Evolutionary conservation across 1,139 yeast genomes (phyloP).

Genomic region (Diutina siamensis): DNA sequence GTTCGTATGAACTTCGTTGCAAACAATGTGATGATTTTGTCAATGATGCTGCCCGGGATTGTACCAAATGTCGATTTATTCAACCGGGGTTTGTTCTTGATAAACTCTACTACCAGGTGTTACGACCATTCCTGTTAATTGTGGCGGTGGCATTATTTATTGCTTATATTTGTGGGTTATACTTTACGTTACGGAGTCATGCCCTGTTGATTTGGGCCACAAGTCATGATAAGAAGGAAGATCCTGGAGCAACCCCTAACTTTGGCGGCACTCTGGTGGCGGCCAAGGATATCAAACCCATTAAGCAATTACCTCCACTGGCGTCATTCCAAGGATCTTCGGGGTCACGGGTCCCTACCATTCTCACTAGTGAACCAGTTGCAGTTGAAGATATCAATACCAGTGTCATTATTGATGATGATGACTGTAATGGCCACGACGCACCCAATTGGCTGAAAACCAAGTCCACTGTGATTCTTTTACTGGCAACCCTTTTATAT

Average conservation of each 20-base stretch:
- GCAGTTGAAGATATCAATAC: background rate
- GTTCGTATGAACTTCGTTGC: constrained; percentile 74
- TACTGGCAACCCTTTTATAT: constrained; percentile 76
- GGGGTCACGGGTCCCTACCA: background rate
- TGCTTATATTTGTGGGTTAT: constrained; percentile 82
- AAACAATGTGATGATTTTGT: constrained; percentile 24
- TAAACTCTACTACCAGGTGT: constrained; percentile 49
- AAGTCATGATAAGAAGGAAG: constrained; percentile 19
- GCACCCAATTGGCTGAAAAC: constrained; percentile 94
- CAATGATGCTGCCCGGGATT: constrained; percentile 21
- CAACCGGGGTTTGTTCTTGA: constrained; percentile 65
- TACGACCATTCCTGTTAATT: constrained; percentile 71
- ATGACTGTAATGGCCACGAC: constrained; percentile 54
- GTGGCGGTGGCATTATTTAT: constrained; percentile 75
- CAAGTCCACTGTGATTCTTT: constrained; percentile 74
- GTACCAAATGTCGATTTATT: constrained; percentile 60
- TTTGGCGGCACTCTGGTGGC: background rate
- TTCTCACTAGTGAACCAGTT: background rate
- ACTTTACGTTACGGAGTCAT: constrained; percentile 90
- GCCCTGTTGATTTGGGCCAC: constrained; percentile 94
- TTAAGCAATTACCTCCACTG: background rate
- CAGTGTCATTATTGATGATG: constrained; percentile 11
- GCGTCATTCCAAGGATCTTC: background rate
- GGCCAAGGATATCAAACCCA: background rate
- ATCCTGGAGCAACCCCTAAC: background rate